phyloP scores from a whole-genome alignment of 192 early-diverging fungal genomes.

The Globomyces pollinis-pini region DNA sequence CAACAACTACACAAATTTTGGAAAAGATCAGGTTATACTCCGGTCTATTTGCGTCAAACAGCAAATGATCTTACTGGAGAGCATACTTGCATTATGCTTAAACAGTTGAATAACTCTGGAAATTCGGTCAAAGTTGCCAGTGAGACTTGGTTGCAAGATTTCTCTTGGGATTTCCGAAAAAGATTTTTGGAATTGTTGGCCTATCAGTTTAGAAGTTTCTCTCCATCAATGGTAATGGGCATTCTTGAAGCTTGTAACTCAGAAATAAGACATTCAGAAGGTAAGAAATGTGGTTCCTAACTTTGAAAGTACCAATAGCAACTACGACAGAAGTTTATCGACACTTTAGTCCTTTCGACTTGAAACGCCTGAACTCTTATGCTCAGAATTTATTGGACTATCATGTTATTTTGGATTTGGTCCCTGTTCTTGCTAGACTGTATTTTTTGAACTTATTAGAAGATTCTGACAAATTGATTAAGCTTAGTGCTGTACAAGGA shows the following conservation, averaged over 20 bases:
- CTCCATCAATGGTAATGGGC: slow-evolving; percentile 68
- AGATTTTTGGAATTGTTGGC: slow-evolving; percentile 83
- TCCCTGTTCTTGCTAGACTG: slow-evolving; percentile 70
- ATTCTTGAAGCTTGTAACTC: slow-evolving; percentile 62
- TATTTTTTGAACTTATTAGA: slow-evolving; percentile 67
- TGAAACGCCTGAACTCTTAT: slow-evolving; percentile 95
- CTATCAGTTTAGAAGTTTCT: slow-evolving; percentile 81
- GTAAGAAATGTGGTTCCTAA: background rate
- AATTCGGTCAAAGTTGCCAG: slow-evolving; percentile 25
- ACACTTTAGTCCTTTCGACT: slow-evolving; percentile 71
- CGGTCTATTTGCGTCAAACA: slow-evolving; percentile 95
- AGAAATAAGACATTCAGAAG: background rate
- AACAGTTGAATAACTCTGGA: slow-evolving; percentile 52
- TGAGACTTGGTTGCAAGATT: slow-evolving; percentile 72
- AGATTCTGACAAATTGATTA: slow-evolving; percentile 27
- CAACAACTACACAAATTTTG: slow-evolving; percentile 88
- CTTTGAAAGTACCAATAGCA: slow-evolving; percentile 3
- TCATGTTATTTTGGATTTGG: slow-evolving; percentile 90
- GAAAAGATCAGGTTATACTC: slow-evolving; percentile 82
- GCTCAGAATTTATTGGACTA: slow-evolving; percentile 94
- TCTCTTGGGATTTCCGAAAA: slow-evolving; percentile 85
- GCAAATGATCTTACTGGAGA: slow-evolving; percentile 96
- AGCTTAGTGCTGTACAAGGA: slow-evolving; percentile 78
- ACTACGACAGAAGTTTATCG: slow-evolving; percentile 24
- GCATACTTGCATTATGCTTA: slow-evolving; percentile 96